phyloP scores from a whole-genome alignment of 2,329 filamentous ascomycete genomes.

The Mariannaea elegans region DNA sequence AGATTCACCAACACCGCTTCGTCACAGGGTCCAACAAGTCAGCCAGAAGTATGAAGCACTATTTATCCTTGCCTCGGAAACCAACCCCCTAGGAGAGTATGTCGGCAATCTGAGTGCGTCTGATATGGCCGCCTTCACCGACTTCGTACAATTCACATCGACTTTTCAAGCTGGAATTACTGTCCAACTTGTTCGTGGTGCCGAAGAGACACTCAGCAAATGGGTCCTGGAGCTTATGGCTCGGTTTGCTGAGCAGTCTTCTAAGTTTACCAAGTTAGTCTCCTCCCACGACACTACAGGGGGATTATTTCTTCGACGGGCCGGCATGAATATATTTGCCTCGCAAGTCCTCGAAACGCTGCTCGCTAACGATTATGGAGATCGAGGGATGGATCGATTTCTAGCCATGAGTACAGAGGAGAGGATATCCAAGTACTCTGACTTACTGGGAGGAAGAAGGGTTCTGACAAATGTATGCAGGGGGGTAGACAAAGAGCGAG shows the following conservation, averaged over 20 bases:
- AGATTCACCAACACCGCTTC: conserved; percentile 56
- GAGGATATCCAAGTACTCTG: conserved; percentile 36
- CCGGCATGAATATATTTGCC: conserved; percentile 49
- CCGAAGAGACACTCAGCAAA: conserved; percentile 56
- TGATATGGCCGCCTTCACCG: conserved; percentile 56
- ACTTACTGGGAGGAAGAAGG: conserved; percentile 40
- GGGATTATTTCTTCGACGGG: conserved; percentile 47
- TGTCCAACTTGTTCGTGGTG: conserved; percentile 60
- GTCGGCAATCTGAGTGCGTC: conserved; percentile 48
- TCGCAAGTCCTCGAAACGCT: conserved; percentile 45
- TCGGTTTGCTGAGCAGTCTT: conserved; percentile 48
- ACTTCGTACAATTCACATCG: conserved; percentile 60
- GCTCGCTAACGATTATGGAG: conserved; percentile 38
- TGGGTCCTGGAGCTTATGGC: conserved; percentile 66
- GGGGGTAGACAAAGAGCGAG: conserved; percentile 23
- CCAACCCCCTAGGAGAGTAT: conserved; percentile 52
- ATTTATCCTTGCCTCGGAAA: conserved; percentile 72
- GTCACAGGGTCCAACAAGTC: conserved; percentile 62
- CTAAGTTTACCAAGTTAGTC: conserved; percentile 45
- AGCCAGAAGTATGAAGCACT: conserved; percentile 72
- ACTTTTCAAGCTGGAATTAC: conserved; percentile 50
- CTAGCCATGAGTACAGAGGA: conserved; percentile 41
- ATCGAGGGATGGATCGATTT: conserved; percentile 43
- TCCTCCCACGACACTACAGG: conserved; percentile 53
- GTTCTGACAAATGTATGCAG: conserved; percentile 29